phyloP scores from a whole-genome alignment of 2,329 filamentous ascomycete species.

The Nemania diffusa region DNA sequence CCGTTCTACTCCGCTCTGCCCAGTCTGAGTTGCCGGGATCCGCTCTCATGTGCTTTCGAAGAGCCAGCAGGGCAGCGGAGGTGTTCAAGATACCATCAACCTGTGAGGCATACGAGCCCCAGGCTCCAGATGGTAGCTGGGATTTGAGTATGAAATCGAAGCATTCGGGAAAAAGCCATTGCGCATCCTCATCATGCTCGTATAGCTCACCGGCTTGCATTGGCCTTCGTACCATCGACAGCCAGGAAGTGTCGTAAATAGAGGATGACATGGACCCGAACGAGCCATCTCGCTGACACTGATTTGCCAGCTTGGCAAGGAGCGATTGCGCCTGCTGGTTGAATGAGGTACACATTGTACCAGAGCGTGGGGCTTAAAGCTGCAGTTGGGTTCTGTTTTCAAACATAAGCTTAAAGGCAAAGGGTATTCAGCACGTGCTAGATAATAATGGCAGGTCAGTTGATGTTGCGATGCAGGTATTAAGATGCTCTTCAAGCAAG shows the following conservation, averaged over 20 bases:
- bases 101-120: slow-evolving; percentile 40
- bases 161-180: slow-evolving; percentile 49
- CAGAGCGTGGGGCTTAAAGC: no score
- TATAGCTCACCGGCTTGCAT: neutral
- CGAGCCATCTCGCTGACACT: no score
- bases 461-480: no score
- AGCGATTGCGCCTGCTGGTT: no score
- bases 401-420: no score
- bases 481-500: no score
- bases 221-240: slow-evolving; percentile 43
- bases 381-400: no score
- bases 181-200: no score
- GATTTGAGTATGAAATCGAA: slow-evolving; percentile 30
- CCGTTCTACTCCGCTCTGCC: neutral
- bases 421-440: no score
- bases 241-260: slow-evolving; percentile 51
- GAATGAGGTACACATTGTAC: no score
- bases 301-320: no score
- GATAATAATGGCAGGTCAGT: no score
- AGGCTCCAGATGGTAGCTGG: slow-evolving; percentile 43
- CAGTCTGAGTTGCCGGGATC: neutral
- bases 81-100: slow-evolving; percentile 51
- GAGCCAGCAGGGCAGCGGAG: slow-evolving; percentile 46
- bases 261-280: slow-evolving; percentile 39
- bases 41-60: slow-evolving; percentile 36